phyloP scores from a whole-genome alignment of 805 yeast species.

The Candida dajiaensis region DNA sequence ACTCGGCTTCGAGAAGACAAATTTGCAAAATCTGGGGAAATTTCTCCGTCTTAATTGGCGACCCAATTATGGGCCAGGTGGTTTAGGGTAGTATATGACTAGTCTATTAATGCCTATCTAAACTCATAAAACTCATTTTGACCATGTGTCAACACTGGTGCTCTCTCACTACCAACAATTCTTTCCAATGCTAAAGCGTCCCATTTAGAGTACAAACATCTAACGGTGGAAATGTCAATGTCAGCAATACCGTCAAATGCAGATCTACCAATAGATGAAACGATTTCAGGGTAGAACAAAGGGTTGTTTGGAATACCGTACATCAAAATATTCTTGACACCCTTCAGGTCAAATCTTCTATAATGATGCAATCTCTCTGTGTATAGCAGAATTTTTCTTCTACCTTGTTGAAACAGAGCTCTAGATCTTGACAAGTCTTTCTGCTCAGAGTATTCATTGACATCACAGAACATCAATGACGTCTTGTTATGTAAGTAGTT shows the following conservation, averaged over 20 bases:
- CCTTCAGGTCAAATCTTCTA: slow-evolving; percentile 77
- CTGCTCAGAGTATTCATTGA: slow-evolving; percentile 79
- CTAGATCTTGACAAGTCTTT: slow-evolving; percentile 69
- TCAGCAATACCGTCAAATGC: slow-evolving; percentile 47
- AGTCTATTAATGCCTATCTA: not conserved
- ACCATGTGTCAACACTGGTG: slow-evolving; percentile 64
- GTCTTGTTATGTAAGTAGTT: slow-evolving; percentile 54
- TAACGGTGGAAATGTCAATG: slow-evolving; percentile 49
- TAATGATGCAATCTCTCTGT: slow-evolving; percentile 93
- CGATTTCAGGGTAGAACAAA: slow-evolving; percentile 70
- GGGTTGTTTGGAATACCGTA: slow-evolving; percentile 87
- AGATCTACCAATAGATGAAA: slow-evolving; percentile 59
- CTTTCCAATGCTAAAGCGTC: slow-evolving; percentile 78
- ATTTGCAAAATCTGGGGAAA: not conserved
- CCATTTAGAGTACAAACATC: slow-evolving; percentile 67
- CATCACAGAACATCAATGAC: slow-evolving; percentile 56
- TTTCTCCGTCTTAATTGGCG: no score
- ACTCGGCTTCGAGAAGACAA: not conserved
- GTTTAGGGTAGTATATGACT: not conserved
- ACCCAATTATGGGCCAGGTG: no score
- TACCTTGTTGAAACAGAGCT: slow-evolving; percentile 57
- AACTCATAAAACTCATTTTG: slow-evolving; percentile 74
- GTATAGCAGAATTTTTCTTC: slow-evolving; percentile 69
- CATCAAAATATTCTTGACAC: slow-evolving; percentile 76
- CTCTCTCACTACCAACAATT: slow-evolving; percentile 71